Evolutionary conservation across 2,329 filamentous ascomycete species (phyloP).

Genomic region (Microdochium trichocladiopsis): DNA sequence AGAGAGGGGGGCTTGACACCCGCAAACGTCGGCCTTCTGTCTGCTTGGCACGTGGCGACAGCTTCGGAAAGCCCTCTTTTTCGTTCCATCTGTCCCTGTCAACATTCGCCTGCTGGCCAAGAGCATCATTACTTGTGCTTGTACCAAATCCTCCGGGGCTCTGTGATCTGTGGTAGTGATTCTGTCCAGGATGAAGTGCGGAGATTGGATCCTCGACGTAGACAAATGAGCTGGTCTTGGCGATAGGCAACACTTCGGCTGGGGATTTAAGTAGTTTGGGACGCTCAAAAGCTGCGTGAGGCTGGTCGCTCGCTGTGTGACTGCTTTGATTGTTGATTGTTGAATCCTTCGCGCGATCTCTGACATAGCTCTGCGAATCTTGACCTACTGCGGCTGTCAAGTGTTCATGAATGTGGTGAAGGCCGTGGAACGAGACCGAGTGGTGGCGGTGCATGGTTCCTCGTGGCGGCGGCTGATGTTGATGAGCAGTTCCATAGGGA

Average conservation of each 20-base stretch:
- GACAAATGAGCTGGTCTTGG: not conserved
- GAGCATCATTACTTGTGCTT: too few species aligned
- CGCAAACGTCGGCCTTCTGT: slow-evolving; percentile 8
- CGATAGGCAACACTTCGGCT: not conserved
- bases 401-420: slow-evolving; percentile 2
- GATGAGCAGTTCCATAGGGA: not conserved
- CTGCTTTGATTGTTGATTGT: not conserved
- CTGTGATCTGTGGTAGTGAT: not conserved
- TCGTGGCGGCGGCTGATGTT: slow-evolving; percentile 1
- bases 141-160: not conserved
- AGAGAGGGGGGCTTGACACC: slow-evolving; percentile 16
- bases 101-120: too few species aligned
- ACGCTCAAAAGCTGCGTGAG: not conserved
- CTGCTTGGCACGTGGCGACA: not conserved
- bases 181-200: slow-evolving; percentile 9
- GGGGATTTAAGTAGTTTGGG: not conserved
- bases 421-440: slow-evolving; percentile 2
- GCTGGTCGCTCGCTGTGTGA: not conserved
- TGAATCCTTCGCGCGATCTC: not conserved
- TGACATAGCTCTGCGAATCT: not conserved
- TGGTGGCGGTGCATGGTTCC: not conserved
- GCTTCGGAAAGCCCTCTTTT: too few species aligned
- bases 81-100: too few species aligned
- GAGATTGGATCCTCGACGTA: not conserved
- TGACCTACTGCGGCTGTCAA: not conserved